Evolutionary conservation across 495 filamentous ascomycete species (phyloP), one percentile per base, ranked within the genome.

Genomic region (Xylaria cubensis): DNA sequence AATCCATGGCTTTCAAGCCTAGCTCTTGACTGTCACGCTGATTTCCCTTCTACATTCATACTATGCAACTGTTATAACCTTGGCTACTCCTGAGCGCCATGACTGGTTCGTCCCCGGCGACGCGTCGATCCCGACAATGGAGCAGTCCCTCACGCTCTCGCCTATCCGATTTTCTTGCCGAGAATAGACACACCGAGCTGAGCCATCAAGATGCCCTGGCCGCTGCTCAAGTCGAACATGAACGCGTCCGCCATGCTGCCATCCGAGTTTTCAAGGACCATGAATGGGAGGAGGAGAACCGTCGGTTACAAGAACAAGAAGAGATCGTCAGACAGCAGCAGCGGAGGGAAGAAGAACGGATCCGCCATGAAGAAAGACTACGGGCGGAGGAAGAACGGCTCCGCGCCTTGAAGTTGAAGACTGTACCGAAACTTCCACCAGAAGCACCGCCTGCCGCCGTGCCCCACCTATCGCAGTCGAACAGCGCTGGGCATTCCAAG

Each of bases 171-270:
- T 73, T 83, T 48, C 73, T 86, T 12, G 39, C 62, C 59, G 83
- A 83, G 48, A 72, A 74, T 48, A 76, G 84, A n/a, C 84, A 87
- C 68, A 82, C 84, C 24, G 83, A 82, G 59, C 76, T 81, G 21
- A 81, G 82, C 7, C 90, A 93, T 70, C 85, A 85, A 68, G 84
- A 85, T 59, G 88, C 91, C 1, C 86, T 95, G 19, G 88, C 89
- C 51, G 82, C 86, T 53, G 92, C 89, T 0, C 87, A 86, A 17
- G 85, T 81, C 26, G 85, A 88, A 70, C 92, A 94, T 74, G 87
- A 91, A 1, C 85, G 86, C 17, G 83, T 94, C 19, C 84, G 90
- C 19, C 84, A 89, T 69, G 85, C 87, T 34, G 93, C 93, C 58
- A 83, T 81, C 73, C 83, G 74, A 69, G 86, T 78, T 8, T 83